A percentile compares a stretch with the other conserved stretches of the same genome.
Evolutionary conservation across 129 eudicot genomes (phyloP).

Genomic region (Chrysanthemum makinoi): DNA sequence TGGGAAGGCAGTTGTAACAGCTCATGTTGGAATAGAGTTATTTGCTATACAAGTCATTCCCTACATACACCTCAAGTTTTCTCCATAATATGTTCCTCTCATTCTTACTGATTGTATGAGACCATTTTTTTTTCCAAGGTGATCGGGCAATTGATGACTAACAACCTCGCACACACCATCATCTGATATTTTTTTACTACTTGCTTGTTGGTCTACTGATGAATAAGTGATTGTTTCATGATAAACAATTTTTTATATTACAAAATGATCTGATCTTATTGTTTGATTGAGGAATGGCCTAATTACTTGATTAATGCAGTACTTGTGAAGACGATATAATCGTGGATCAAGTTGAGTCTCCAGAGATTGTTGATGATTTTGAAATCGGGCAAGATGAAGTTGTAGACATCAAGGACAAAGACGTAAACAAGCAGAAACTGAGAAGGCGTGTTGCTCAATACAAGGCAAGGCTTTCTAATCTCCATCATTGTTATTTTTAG

Average conservation of each 20-base stretch:
- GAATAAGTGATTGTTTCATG: constrained; percentile 6
- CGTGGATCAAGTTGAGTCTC: constrained; percentile 82
- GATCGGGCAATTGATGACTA: too few relatives aligned
- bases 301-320: constrained; percentile 44
- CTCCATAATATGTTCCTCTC: too few relatives aligned
- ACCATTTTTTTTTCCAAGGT: too few relatives aligned
- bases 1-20: too few relatives aligned
- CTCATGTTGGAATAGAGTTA: too few relatives aligned
- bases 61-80: too few relatives aligned
- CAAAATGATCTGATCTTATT: constrained; percentile 19
- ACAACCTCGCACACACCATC: too few relatives aligned
- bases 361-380: constrained; percentile 92
- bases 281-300: constrained; percentile 4
- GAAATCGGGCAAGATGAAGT: constrained; percentile 94
- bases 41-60: too few relatives aligned
- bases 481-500: constrained; percentile 9
- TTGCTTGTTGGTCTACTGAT: constrained; percentile 18
- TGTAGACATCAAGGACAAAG: constrained; percentile 87
- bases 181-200: too few relatives aligned
- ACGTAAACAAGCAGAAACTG: constrained; percentile 77
- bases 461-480: constrained; percentile 52
- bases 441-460: constrained; percentile 76
- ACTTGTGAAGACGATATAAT: constrained; percentile 89
- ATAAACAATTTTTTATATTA: constrained; percentile 10
- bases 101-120: too few relatives aligned